phyloP scores from a whole-genome alignment of 257 asterid genomes.

The Solanum clarkiae region DNA sequence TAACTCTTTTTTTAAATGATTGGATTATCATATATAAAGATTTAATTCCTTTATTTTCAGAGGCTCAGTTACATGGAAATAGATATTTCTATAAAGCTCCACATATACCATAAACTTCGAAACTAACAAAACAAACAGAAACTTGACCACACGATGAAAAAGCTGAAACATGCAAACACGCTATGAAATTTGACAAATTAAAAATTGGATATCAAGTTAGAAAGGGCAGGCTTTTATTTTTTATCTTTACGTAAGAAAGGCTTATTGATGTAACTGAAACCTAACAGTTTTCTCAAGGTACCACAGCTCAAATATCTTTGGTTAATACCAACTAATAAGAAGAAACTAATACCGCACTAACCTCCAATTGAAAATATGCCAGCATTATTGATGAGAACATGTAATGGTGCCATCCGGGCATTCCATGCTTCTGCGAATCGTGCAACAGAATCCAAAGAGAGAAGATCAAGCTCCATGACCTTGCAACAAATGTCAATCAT shows the following conservation, averaged over 20 bases:
- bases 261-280: not conserved
- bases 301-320: not conserved
- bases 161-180: not conserved
- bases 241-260: not conserved
- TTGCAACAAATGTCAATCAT: conserved; percentile 5
- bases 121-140: not conserved
- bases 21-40: not conserved
- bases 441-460: conserved; percentile 81
- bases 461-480: conserved; percentile 95
- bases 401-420: conserved; percentile 61
- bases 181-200: not conserved
- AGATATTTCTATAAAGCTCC: not conserved
- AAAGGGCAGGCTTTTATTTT: not conserved
- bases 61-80: not conserved
- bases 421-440: conserved; percentile 80
- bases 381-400: conserved; percentile 83
- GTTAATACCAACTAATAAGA: not conserved
- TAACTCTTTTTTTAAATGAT: not conserved
- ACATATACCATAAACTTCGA: not conserved
- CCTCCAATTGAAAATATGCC: conserved; percentile 93
- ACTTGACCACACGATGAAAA: not conserved
- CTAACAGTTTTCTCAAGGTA: not conserved
- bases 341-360: conserved; percentile 4
- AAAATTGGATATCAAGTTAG: not conserved
- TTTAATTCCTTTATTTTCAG: not conserved